These are phyloP conservation scores for Psilocybe subaeruginosa DNA, from an alignment of 768 basidiomycete species.

Conservation along the genomic window DNA sequence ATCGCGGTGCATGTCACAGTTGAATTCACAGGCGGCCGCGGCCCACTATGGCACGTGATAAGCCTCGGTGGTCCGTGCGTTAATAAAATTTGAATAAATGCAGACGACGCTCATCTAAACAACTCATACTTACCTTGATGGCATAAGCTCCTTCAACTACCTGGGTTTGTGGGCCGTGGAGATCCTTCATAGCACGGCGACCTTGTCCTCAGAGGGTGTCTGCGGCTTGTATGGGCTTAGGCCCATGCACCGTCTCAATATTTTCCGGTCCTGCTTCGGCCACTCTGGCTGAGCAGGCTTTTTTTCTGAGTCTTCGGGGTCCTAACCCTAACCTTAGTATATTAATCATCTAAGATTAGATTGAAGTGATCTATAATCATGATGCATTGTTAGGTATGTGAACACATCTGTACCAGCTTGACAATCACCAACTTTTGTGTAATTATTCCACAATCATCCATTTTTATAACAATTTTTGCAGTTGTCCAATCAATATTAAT, in stretches of 20 bases:
- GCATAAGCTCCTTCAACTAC: conserved; percentile 56
- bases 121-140: conserved; percentile 69
- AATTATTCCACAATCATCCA: neutral
- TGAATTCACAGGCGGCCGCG: neutral
- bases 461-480: neutral
- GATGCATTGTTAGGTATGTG: neutral
- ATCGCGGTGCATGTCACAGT: too few relatives aligned
- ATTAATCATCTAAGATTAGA: conserved; percentile 6
- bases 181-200: conserved; percentile 72
- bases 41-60: neutral
- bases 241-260: conserved; percentile 81
- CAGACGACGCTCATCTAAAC: neutral
- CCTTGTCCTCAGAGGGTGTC: conserved; percentile 67
- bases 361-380: neutral
- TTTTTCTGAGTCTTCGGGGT: conserved; percentile 37
- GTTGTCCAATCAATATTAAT: neutral
- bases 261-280: conserved; percentile 75
- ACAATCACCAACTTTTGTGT: neutral
- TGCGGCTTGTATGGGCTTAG: conserved; percentile 68
- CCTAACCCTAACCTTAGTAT: conserved; percentile 55
- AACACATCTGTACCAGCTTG: neutral
- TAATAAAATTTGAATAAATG: conserved; percentile 24
- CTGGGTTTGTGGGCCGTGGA: conserved; percentile 59
- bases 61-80: conserved; percentile 40
- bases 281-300: conserved; percentile 63